Evolutionary conservation across 495 filamentous ascomycete species (phyloP).

Genomic region (Emericellopsis terricola): DNA sequence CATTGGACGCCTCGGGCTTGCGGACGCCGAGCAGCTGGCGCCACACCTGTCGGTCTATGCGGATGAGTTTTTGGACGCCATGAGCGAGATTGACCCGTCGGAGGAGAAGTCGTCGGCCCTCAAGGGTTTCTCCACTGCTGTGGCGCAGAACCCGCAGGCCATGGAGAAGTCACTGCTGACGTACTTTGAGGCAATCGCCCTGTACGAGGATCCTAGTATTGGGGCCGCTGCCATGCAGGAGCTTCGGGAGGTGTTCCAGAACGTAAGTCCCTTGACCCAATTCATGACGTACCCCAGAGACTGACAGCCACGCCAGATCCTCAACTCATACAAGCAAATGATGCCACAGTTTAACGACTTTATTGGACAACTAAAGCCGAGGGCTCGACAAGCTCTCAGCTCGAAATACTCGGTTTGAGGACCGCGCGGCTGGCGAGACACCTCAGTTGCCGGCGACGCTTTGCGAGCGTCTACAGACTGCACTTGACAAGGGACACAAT

Average conservation of each 20-base stretch:
- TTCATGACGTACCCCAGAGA: background rate
- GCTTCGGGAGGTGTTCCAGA: slow-evolving; percentile 28
- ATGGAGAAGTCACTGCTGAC: slow-evolving; percentile 73
- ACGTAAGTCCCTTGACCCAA: slow-evolving; percentile 11
- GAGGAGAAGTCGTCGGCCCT: slow-evolving; percentile 92
- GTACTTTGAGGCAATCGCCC: slow-evolving; percentile 72
- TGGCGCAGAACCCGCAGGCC: slow-evolving; percentile 73
- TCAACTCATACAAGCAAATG: slow-evolving; percentile 66
- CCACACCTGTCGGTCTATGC: slow-evolving; percentile 71
- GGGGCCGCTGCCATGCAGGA: slow-evolving; percentile 25
- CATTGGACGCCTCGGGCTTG: slow-evolving; percentile 75
- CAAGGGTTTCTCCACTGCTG: slow-evolving; percentile 70
- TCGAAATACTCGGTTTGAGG: slow-evolving; percentile 23
- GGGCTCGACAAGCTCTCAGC: slow-evolving; percentile 38
- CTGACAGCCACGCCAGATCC: slow-evolving; percentile 30
- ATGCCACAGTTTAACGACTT: slow-evolving; percentile 77
- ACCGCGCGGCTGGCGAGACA: too few relatives aligned
- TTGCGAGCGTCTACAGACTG: too few relatives aligned
- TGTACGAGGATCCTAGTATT: slow-evolving; percentile 41
- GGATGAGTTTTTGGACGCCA: slow-evolving; percentile 59
- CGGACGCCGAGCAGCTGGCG: slow-evolving; percentile 55
- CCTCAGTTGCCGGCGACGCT: too few relatives aligned
- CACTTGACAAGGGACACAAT: too few relatives aligned
- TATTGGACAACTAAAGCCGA: slow-evolving; percentile 44
- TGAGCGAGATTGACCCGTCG: slow-evolving; percentile 70